Evolutionary conservation across 306 rosid species (phyloP), one percentile per base, ranked within the genome.

Genomic region (Malus domestica): DNA sequence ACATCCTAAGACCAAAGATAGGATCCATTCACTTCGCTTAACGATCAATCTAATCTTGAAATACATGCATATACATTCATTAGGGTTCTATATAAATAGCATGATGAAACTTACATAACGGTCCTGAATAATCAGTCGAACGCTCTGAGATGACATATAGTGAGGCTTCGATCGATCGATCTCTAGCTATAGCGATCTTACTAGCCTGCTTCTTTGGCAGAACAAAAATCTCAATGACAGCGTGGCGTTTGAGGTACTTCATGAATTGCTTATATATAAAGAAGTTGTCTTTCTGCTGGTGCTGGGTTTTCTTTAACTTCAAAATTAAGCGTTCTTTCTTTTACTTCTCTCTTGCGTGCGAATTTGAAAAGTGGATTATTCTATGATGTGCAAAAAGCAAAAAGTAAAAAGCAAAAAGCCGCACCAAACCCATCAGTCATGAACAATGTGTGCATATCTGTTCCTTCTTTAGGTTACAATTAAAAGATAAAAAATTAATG

Each of bases 101-200:
- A 14, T 14, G 10, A 51, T 12, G 14, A 9, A 82, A 78, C 90
- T 84, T 85, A 91, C 97, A 82, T 87, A 68, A 65, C 33, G 64
- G 42, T 76, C 69, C 55, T 71, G 84, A 72, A 86, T 54, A 19
- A 12, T 68, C 63, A 81, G 51, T 29, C 80, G 70, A 63, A 89
- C 88, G 52, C 77, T 79, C 33, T 55, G 77, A 30, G 89, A 68
- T 25, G 90, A 60, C 96, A 87, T 91, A 49, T 14, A 10, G 59
- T 32, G 85, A 55, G 33, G 68, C 38, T 6, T 19, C 61, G 58
- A 12, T 58, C 4, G 30, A 4, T 58, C 11, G 10, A 4, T 58
- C 11, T 1, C 4, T 20, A 20, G 27, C 27, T 58, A 23, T 20
- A 9, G 22, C 13, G 8, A 7, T 9, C 63, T n/a, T 7, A 10